Evolutionary conservation across 176 grass and related monocot genomes (phyloP).

Genomic region (Aechmea fasciata): DNA sequence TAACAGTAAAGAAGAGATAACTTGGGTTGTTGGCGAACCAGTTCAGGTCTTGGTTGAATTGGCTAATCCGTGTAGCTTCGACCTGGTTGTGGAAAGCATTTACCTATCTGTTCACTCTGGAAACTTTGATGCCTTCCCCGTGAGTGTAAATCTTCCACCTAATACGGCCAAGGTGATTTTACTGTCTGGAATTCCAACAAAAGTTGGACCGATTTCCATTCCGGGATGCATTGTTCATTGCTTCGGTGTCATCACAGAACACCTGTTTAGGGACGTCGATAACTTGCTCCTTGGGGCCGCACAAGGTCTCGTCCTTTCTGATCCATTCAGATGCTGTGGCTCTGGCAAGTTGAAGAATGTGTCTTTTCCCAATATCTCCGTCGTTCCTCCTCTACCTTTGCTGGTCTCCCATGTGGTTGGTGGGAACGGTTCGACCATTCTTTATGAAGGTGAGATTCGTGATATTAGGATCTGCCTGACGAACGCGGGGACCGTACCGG

Average conservation of each 20-base stretch:
- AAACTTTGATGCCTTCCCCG: conserved; percentile 99
- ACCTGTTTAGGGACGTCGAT: conserved; percentile 95
- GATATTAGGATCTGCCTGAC: conserved; percentile 81
- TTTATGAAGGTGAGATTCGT: conserved; percentile 99
- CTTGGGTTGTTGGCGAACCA: conserved; percentile 94
- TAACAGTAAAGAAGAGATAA: conserved; percentile 61
- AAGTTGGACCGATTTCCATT: conserved; percentile 72
- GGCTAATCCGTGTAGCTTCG: conserved; percentile 97
- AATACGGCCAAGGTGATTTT: conserved; percentile 90
- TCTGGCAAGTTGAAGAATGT: conserved; percentile 82
- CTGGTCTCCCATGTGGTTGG: conserved; percentile 86
- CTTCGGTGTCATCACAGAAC: conserved; percentile 99
- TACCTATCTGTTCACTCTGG: conserved; percentile 96
- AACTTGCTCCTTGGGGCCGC: conserved; percentile 86
- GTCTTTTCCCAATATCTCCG: conserved; percentile 59
- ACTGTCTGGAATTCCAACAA: conserved; percentile 88
- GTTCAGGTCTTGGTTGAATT: conserved; percentile 98
- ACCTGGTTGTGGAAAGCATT: conserved; percentile 86
- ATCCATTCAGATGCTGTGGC: conserved; percentile 97
- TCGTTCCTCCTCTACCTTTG: conserved; percentile 72
- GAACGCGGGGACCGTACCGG: conserved; percentile 83
- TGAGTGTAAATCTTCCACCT: conserved; percentile 74
- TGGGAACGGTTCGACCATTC: conserved; percentile 79
- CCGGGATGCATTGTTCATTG: conserved; percentile 97
- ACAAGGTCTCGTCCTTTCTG: conserved; percentile 98